These are phyloP conservation scores for Alternaria metachromatica DNA, from an alignment of 2,329 filamentous ascomycete species.

Conservation along the genomic window DNA sequence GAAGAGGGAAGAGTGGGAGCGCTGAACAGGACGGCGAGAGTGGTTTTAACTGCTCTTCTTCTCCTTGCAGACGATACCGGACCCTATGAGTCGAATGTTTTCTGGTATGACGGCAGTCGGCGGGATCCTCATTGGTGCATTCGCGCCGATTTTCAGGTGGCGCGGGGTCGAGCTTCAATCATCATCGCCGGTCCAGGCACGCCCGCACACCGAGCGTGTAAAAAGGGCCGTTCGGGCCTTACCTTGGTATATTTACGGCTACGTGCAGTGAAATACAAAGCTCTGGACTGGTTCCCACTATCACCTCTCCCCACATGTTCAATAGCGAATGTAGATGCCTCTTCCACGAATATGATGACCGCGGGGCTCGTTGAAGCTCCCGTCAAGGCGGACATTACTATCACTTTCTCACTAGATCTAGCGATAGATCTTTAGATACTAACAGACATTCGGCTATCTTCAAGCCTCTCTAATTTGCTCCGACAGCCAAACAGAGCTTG, in stretches of 20 bases:
- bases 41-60: constrained; percentile 7
- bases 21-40: neutral
- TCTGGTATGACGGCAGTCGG: constrained; percentile 30
- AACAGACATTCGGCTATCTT: neutral
- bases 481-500: neutral
- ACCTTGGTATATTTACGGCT: neutral
- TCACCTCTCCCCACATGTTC: neutral
- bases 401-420: neutral
- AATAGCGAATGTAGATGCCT: neutral
- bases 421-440: neutral
- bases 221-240: neutral
- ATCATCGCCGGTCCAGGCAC: constrained; percentile 8
- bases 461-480: neutral
- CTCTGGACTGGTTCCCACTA: neutral
- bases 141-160: constrained; percentile 14
- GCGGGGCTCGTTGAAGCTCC: neutral
- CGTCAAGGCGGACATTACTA: neutral
- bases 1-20: neutral
- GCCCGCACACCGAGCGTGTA: neutral
- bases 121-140: constrained; percentile 32
- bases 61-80: constrained; percentile 18
- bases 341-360: neutral
- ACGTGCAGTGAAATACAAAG: neutral
- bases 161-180: constrained; percentile 9
- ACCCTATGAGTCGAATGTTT: constrained; percentile 38